Conservation (phyloP, 139 green algal genomes). For the Nannochloris sp. region DNA sequence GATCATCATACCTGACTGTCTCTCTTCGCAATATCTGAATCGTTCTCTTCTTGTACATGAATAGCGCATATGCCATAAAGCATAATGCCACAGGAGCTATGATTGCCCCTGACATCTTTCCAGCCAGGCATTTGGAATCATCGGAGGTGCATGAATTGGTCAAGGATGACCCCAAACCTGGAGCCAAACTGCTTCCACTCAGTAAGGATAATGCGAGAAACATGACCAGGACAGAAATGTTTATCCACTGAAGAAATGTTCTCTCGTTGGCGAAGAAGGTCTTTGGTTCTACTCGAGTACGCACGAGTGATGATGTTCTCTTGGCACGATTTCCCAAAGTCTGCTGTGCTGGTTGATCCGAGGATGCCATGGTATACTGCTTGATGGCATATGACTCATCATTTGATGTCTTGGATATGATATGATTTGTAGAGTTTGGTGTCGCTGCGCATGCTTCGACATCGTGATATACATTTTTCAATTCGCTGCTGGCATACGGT, state of each 20-base stretch:
- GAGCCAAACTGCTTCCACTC: slow-evolving; percentile 1
- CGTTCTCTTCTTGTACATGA: slow-evolving; percentile 55
- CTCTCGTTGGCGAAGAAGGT: slow-evolving; percentile 86
- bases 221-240: slow-evolving; percentile 67
- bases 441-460: too few species aligned
- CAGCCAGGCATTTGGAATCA: slow-evolving; percentile 13
- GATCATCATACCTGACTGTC: slow-evolving; percentile 67
- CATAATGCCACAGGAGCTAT: slow-evolving; percentile 60
- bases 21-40: slow-evolving; percentile 41
- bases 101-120: slow-evolving; percentile 52
- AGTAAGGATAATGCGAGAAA: slow-evolving; percentile 32
- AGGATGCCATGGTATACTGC: not conserved
- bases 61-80: slow-evolving; percentile 70
- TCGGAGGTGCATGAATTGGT: not conserved
- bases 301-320: slow-evolving; percentile 38
- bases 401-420: too few species aligned
- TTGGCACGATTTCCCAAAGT: too few species aligned
- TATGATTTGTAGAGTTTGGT: too few species aligned
- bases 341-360: not conserved
- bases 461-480: not conserved
- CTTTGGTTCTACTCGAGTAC: slow-evolving; percentile 78
- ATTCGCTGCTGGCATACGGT: slow-evolving; percentile 12
- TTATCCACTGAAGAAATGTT: slow-evolving; percentile 82
- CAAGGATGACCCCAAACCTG: slow-evolving; percentile 1
- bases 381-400: not conserved